Evolutionary conservation across 805 yeast genomes (phyloP), one percentile per base, ranked within the genome.

Genomic region (Lachancea cidri): DNA sequence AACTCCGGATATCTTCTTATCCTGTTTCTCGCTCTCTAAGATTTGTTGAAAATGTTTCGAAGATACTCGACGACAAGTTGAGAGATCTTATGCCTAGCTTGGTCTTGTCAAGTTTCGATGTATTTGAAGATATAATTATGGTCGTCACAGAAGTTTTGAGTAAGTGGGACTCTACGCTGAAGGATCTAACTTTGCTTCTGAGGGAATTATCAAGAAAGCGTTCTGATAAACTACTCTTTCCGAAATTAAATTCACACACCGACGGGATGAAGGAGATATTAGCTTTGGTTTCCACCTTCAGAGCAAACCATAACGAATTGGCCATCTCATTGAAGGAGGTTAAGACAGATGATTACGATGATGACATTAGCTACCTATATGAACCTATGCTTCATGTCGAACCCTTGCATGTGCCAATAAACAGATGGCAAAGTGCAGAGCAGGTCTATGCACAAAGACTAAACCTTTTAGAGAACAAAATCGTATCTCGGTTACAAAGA

Each of bases 161-260:
- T 2, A 59, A 70, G 1, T 76, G 89, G 68, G 94, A 86, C 29
- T 71, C 68, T 19, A 73, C 75, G 31, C 55, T 79, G 8, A 79
- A 81, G 53, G 85, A 79, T 41, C 77, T 81, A 63, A 74, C 79
- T 1, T 73, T 76, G 38, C 55, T 83, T 33, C 76, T 86, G 0
- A 72, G 97, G 42, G 96, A 89, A 45, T 60, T 84, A 3, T 67
- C 85, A 31, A 68, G 96, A 47, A 84, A 80, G 51, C 65, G 93
- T 17, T 77, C 79, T 6, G 91, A 84, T 41, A 79, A 78, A 44
- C 82, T 83, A 54, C 71, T 82, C 11, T 73, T 81, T 17, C 75
- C 86, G 16, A 76, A 79, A 43, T 68, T 87, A 7, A 66, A 66
- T n/a, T 71, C 78, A 6, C 64, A 71, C 2, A 57, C 74, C 1